phyloP scores from a whole-genome alignment of 164 flowering plant species.

The Malania oleifera region DNA sequence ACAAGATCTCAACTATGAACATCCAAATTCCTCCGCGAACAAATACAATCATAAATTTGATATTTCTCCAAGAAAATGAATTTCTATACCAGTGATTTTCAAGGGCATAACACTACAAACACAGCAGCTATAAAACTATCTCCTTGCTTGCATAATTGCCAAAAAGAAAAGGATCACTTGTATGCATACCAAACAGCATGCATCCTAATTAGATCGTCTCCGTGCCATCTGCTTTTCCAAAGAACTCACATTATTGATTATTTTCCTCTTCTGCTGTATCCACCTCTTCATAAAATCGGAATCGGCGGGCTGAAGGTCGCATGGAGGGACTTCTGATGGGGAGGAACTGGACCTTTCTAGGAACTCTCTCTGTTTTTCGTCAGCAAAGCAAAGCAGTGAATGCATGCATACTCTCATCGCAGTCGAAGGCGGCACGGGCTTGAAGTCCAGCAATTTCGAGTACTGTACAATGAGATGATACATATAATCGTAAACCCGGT shows the following conservation, averaged over 20 bases:
- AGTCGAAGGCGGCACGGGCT: conserved; percentile 56
- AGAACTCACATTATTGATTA: conserved; percentile 20
- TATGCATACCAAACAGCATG: no score
- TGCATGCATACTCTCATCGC: conserved; percentile 55
- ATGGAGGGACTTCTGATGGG: conserved; percentile 48
- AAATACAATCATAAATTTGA: no score
- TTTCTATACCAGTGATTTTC: no score
- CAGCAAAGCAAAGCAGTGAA: conserved; percentile 70
- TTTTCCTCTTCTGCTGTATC: conserved; percentile 25
- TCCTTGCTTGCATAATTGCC: no score
- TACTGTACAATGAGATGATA: conserved; percentile 66
- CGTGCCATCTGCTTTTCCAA: conserved; percentile 19
- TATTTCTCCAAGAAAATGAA: no score
- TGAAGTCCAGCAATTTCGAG: conserved; percentile 66
- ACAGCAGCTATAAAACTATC: no score
- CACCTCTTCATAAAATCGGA: conserved; percentile 19
- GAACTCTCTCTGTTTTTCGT: conserved; percentile 40
- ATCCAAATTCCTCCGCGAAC: no score
- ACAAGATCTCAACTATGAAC: no score
- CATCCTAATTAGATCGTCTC: no score
- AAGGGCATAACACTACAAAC: no score
- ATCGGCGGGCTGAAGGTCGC: conserved; percentile 37
- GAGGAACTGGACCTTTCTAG: conserved; percentile 37
- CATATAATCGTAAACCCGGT: conserved; percentile 77
- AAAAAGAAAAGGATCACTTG: no score